Evolutionary conservation across 164 flowering plant genomes (phyloP).

Genomic region (Euptelea pleiosperma): DNA sequence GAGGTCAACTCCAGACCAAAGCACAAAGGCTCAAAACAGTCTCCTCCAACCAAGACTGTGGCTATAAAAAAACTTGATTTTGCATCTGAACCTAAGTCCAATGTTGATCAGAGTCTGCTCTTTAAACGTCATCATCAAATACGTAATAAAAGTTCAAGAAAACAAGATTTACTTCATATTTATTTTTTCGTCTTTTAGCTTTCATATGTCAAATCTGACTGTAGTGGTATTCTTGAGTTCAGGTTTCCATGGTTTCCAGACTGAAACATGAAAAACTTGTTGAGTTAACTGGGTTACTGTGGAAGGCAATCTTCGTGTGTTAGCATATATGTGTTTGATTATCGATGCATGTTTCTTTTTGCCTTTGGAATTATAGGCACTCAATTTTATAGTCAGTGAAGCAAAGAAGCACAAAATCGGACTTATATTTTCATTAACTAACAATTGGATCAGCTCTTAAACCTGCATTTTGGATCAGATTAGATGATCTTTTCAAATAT

Average conservation of each 20-base stretch:
- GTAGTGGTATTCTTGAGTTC: not conserved
- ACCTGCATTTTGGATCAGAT: too few relatives aligned
- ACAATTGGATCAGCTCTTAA: too few relatives aligned
- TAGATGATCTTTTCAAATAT: too few relatives aligned
- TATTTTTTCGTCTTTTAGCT: not conserved
- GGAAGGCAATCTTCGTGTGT: constrained; percentile 77
- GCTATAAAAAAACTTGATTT: constrained; percentile 95
- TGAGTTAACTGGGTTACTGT: constrained; percentile 90
- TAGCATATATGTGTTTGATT: too few relatives aligned
- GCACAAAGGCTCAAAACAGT: constrained; percentile 25
- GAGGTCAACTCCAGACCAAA: constrained; percentile 3
- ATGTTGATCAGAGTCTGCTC: constrained; percentile 31
- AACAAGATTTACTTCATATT: not conserved
- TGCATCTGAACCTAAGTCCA: constrained; percentile 78
- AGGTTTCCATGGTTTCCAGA: constrained; percentile 89
- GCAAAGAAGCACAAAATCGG: too few relatives aligned
- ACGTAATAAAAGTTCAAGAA: not conserved
- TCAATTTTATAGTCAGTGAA: too few relatives aligned
- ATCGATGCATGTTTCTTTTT: too few relatives aligned
- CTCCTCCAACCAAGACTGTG: constrained; percentile 53
- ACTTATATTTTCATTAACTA: too few relatives aligned
- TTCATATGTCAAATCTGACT: not conserved
- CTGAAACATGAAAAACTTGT: constrained; percentile 88
- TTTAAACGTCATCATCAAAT: not conserved
- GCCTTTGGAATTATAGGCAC: too few relatives aligned